Percentiles rank a stretch among this genome's conserved stretches.
phyloP scores from a whole-genome alignment of 495 filamentous ascomycete species.

The Aspergillus ellipticus region DNA sequence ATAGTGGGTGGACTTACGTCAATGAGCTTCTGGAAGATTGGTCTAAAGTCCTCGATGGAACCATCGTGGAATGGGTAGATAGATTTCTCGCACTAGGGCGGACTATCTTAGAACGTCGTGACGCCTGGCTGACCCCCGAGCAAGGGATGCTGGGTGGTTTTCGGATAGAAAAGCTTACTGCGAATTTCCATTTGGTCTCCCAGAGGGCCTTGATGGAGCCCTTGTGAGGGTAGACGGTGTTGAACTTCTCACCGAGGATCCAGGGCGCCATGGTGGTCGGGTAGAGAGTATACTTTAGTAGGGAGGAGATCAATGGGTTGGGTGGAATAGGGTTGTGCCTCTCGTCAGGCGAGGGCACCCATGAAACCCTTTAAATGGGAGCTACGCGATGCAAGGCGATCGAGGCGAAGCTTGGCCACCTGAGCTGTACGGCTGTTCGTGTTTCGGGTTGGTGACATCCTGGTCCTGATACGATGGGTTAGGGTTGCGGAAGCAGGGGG shows the following conservation, averaged over 20 bases:
- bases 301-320: background rate
- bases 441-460: background rate
- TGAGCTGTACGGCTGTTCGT: background rate
- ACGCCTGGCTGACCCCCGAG: background rate
- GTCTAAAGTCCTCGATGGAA: slow-evolving; percentile 63
- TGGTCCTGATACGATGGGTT: background rate
- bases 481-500: background rate
- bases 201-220: slow-evolving; percentile 69
- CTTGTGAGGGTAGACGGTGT: slow-evolving; percentile 54
- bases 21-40: slow-evolving; percentile 64
- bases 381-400: background rate
- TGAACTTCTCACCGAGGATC: slow-evolving; percentile 38
- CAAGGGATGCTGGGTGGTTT: background rate
- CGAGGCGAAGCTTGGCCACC: background rate
- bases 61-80: slow-evolving; percentile 82
- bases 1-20: slow-evolving; percentile 32
- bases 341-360: background rate
- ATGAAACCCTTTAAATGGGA: background rate
- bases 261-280: slow-evolving; percentile 12
- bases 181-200: slow-evolving; percentile 78
- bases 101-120: slow-evolving; percentile 8
- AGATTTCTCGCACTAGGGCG: slow-evolving; percentile 55
- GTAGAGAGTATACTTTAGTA: too few species aligned
- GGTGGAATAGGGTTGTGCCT: background rate
- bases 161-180: slow-evolving; percentile 39